phyloP scores from a whole-genome alignment of 805 yeast species.

The Torulaspora microellipsoides region DNA sequence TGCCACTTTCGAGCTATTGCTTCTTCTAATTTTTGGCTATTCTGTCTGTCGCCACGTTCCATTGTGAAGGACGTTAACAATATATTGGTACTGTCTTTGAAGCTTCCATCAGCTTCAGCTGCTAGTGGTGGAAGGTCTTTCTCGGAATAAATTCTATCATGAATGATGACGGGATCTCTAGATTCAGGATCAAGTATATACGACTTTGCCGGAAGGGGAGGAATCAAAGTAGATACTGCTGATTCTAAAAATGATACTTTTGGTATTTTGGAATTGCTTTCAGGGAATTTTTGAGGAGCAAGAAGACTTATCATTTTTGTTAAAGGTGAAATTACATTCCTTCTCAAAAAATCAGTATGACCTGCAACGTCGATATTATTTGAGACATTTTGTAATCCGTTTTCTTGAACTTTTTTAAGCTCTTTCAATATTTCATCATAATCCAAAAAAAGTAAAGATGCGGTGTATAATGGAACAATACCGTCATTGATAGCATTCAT shows the following conservation, averaged over 20 bases:
- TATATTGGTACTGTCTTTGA: slow-evolving; percentile 22
- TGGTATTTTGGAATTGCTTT: slow-evolving; percentile 41
- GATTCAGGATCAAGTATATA: slow-evolving; percentile 60
- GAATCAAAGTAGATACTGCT: slow-evolving; percentile 60
- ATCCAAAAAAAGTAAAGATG: slow-evolving; percentile 64
- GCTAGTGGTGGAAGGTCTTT: slow-evolving; percentile 42
- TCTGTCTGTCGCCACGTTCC: slow-evolving; percentile 22
- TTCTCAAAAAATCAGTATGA: slow-evolving; percentile 24
- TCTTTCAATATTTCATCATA: slow-evolving; percentile 44
- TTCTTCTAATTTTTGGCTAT: slow-evolving; percentile 45
- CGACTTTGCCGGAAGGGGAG: slow-evolving; percentile 61
- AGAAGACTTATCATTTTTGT: slow-evolving; percentile 43
- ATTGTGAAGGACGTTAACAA: slow-evolving; percentile 35
- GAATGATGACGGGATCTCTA: slow-evolving; percentile 56
- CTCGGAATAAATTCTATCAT: slow-evolving; percentile 59
- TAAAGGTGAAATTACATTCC: slow-evolving; percentile 38
- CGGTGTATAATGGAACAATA: slow-evolving; percentile 72
- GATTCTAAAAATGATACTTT: slow-evolving; percentile 66
- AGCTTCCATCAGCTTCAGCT: slow-evolving; percentile 11
- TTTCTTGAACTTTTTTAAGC: slow-evolving; percentile 26
- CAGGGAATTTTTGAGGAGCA: slow-evolving; percentile 34
- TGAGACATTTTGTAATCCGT: slow-evolving; percentile 2
- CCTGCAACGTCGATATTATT: slow-evolving; percentile 4
- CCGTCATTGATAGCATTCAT: slow-evolving; percentile 79
- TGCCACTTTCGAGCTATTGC: slow-evolving; percentile 59